Evolutionary conservation across 306 rosid genomes (phyloP).

Genomic region (Corylus americana): DNA sequence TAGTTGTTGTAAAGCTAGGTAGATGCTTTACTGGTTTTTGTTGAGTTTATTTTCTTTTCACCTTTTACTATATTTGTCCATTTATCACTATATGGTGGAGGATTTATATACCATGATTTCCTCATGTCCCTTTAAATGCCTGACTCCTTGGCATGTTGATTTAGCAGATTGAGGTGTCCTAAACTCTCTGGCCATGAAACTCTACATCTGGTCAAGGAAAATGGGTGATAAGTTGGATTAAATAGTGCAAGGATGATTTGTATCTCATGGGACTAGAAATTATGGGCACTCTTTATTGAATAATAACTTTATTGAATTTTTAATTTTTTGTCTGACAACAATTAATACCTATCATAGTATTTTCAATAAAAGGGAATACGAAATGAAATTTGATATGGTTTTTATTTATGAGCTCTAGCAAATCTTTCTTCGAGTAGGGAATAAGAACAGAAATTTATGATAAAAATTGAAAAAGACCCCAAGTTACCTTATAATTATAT

Average conservation of each 20-base stretch:
- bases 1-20: not conserved
- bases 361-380: too few species aligned
- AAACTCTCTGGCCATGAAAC: not conserved
- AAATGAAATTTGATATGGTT: too few species aligned
- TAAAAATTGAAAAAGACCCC: too few species aligned
- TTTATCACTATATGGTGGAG: not conserved
- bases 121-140: not conserved
- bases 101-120: not conserved
- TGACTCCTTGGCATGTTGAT: not conserved
- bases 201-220: not conserved
- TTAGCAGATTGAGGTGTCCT: not conserved
- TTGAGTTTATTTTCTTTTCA: not conserved
- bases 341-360: too few species aligned
- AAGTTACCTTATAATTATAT: too few species aligned
- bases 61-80: not conserved
- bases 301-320: too few species aligned
- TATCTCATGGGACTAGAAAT: not conserved
- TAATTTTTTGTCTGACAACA: too few species aligned
- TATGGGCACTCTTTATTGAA: not conserved
- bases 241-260: not conserved
- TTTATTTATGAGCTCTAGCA: too few species aligned
- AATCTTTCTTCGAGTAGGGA: too few species aligned
- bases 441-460: too few species aligned
- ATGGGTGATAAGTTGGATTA: not conserved
- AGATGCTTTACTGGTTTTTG: not conserved